A percentile compares a stretch with the other conserved stretches of the same genome.
Evolutionary conservation across 2,329 filamentous ascomycete species (phyloP).

Genomic region (Blastomyces gilchristii): DNA sequence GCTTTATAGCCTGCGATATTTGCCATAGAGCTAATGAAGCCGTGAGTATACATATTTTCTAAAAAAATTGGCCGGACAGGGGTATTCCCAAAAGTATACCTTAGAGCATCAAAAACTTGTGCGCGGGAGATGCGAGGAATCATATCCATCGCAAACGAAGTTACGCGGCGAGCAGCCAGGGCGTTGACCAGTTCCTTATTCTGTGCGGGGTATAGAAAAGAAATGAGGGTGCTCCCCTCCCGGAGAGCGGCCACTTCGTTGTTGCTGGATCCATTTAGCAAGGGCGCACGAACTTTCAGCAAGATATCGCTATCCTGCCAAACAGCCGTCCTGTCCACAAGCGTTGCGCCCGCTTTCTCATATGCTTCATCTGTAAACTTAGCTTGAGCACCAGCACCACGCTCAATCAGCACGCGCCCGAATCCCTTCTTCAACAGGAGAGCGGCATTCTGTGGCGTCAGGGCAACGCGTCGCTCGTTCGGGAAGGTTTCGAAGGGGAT

Average conservation of each 20-base stretch:
- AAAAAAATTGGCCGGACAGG: not conserved
- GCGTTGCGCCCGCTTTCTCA: constrained; percentile 62
- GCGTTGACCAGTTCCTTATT: constrained; percentile 66
- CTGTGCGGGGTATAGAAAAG: constrained; percentile 72
- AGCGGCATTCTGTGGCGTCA: constrained; percentile 74
- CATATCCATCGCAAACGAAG: constrained; percentile 84
- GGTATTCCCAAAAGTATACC: constrained; percentile 16
- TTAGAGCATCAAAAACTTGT: constrained; percentile 75
- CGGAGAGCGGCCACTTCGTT: constrained; percentile 64
- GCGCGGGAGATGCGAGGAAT: constrained; percentile 82
- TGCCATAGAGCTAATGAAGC: constrained; percentile 63
- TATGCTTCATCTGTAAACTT: constrained; percentile 72
- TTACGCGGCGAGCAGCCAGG: constrained; percentile 60
- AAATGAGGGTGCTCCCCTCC: constrained; percentile 64
- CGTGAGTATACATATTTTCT: not conserved
- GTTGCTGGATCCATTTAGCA: constrained; percentile 44
- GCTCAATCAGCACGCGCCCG: constrained; percentile 63
- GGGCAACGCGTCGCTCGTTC: constrained; percentile 70
- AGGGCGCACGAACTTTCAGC: constrained; percentile 72
- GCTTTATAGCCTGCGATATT: constrained; percentile 93
- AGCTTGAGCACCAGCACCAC: constrained; percentile 65
- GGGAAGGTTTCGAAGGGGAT: constrained; percentile 69
- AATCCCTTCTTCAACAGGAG: constrained; percentile 80
- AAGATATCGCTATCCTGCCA: constrained; percentile 70
- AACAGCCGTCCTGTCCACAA: constrained; percentile 59